A percentile compares a stretch with the other conserved stretches of the same genome.
Evolutionary conservation across 768 basidiomycete genomes (phyloP).

Genomic region (Rhizopogon vinicolor): DNA sequence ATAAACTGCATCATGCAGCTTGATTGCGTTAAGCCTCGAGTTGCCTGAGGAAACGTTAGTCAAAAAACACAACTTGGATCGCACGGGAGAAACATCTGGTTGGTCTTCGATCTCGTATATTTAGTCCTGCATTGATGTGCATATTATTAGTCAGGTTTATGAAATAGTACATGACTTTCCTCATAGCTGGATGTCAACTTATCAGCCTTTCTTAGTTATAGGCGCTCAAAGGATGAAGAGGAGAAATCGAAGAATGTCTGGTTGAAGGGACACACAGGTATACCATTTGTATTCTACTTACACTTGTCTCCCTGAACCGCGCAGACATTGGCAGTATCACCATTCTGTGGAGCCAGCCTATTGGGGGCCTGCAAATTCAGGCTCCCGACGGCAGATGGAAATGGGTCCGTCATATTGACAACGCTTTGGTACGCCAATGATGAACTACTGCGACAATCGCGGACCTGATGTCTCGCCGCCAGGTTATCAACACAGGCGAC

Average conservation of each 20-base stretch:
- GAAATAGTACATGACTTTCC: constrained; percentile 27
- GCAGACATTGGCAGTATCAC: constrained; percentile 31
- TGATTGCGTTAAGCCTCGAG: constrained; percentile 29
- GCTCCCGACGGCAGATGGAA: constrained; percentile 32
- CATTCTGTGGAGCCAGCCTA: constrained; percentile 34
- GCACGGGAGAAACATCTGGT: constrained; percentile 26
- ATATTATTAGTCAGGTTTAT: constrained; percentile 30
- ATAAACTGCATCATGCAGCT: constrained; percentile 9
- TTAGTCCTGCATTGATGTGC: background rate
- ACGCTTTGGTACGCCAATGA: constrained; percentile 25
- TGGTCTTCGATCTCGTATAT: constrained; percentile 2
- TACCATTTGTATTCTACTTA: background rate
- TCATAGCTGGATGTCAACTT: background rate
- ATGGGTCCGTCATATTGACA: constrained; percentile 31
- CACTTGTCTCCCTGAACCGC: background rate
- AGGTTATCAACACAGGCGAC: constrained; percentile 36
- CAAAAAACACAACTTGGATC: constrained; percentile 21
- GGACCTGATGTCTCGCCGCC: background rate
- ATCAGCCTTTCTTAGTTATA: constrained; percentile 14
- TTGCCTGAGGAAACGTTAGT: constrained; percentile 30
- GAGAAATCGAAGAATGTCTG: constrained; percentile 17
- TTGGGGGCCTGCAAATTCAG: constrained; percentile 31
- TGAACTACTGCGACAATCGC: background rate
- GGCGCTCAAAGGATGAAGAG: constrained; percentile 15
- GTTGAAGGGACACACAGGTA: constrained; percentile 36